A percentile compares a stretch with the other conserved stretches of the same genome.
These are phyloP conservation scores for Hypomontagnella submonticulosa DNA, from an alignment of 495 filamentous ascomycete genomes.

Conservation along the genomic window DNA sequence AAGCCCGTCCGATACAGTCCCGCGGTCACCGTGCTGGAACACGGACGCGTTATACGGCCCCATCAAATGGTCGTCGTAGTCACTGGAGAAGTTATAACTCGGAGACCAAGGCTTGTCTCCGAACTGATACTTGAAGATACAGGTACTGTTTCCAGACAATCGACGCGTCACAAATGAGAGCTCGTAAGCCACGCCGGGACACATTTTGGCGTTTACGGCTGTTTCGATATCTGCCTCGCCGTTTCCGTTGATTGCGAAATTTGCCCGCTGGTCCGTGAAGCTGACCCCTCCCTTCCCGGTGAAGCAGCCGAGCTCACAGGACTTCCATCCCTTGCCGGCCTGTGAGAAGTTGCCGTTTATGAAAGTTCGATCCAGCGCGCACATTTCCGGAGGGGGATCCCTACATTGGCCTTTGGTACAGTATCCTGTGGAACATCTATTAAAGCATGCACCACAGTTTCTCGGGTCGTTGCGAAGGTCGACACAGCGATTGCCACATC, in stretches of 20 bases:
- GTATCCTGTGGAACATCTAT: constrained; percentile 30
- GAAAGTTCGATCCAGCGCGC: constrained; percentile 3
- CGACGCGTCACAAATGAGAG: background rate
- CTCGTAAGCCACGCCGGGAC: background rate
- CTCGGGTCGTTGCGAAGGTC: constrained; percentile 34
- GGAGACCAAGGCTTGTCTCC: background rate
- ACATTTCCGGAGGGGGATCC: background rate
- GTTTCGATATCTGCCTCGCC: background rate
- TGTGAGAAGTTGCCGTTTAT: constrained; percentile 15
- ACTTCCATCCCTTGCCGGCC: background rate
- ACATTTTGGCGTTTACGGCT: background rate
- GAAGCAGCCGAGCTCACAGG: background rate
- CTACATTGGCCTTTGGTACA: constrained; percentile 38
- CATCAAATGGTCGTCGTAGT: background rate
- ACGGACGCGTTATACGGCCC: background rate
- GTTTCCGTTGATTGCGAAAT: background rate
- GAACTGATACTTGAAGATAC: constrained; percentile 5
- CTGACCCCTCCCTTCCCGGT: background rate
- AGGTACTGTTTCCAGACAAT: background rate
- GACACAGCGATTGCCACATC: constrained; percentile 31
- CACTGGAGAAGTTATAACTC: background rate
- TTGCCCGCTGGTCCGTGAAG: background rate
- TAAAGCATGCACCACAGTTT: constrained; percentile 42
- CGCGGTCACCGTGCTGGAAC: background rate
- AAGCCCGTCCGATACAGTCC: background rate